These are phyloP conservation scores for Neospora caninum DNA, from an alignment of 169 alveolate species.

Conservation along the genomic window DNA sequence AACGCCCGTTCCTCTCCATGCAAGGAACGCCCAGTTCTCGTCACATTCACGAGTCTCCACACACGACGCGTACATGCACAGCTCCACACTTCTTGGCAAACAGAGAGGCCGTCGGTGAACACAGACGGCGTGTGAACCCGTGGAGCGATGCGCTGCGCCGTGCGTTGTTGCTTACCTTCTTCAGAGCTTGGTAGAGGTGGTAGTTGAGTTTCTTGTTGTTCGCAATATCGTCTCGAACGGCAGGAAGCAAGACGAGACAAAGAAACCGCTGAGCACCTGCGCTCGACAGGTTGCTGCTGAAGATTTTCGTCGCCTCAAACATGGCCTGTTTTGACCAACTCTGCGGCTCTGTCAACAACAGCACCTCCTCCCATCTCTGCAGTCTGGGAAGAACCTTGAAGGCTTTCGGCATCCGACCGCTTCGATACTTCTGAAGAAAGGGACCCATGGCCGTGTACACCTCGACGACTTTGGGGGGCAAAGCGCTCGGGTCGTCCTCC, in stretches of 20 bases:
- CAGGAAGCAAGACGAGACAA: conserved; percentile 83
- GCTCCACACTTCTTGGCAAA: too few relatives aligned
- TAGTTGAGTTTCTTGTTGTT: conserved; percentile 85
- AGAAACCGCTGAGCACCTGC: conserved; percentile 81
- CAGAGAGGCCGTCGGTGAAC: neutral
- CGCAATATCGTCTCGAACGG: conserved; percentile 86
- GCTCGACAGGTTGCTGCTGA: conserved; percentile 84
- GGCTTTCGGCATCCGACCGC: conserved; percentile 94
- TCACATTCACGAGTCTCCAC: too few relatives aligned
- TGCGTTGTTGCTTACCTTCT: conserved; percentile 63
- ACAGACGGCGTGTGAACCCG: neutral
- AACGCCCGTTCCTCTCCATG: neutral
- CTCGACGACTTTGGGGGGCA: conserved; percentile 68
- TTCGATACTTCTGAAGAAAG: conserved; percentile 77
- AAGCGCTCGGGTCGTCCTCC: neutral
- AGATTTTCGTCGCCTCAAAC: conserved; percentile 88
- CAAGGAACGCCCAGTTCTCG: too few relatives aligned
- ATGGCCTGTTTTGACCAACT: conserved; percentile 93
- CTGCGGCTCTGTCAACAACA: conserved; percentile 89
- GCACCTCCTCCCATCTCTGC: conserved; percentile 92
- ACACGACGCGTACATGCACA: too few relatives aligned
- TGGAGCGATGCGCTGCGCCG: neutral
- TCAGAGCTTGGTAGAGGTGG: conserved; percentile 91
- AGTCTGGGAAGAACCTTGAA: conserved; percentile 90
- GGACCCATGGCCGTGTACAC: conserved; percentile 81